Evolutionary conservation across 1,284 basidiomycete genomes (phyloP).

Genomic region (Ganoderma sinense): DNA sequence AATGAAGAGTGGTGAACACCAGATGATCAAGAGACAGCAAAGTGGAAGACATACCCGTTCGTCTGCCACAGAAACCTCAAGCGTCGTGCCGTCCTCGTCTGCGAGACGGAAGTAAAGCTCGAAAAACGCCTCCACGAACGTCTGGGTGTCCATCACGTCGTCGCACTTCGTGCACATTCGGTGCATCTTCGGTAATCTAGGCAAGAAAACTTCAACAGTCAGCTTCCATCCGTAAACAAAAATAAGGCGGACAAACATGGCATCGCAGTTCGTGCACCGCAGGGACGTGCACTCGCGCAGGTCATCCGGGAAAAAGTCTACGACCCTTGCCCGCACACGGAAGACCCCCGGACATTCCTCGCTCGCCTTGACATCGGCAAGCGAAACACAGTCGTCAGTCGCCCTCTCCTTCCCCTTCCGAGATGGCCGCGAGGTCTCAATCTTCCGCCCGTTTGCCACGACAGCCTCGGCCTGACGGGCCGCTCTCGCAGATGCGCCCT

Average conservation of each 20-base stretch:
- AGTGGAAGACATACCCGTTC: constrained; percentile 26
- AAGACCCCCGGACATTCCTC: constrained; percentile 48
- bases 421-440: background rate
- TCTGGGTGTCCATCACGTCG: constrained; percentile 52
- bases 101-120: constrained; percentile 56
- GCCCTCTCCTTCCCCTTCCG: constrained; percentile 2
- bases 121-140: constrained; percentile 55
- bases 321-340: constrained; percentile 55
- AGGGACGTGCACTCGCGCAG: constrained; percentile 55
- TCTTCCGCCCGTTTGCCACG: background rate
- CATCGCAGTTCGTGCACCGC: constrained; percentile 60
- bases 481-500: constrained; percentile 14
- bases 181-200: constrained; percentile 52
- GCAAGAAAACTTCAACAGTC: background rate
- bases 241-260: constrained; percentile 46
- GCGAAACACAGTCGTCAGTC: constrained; percentile 35
- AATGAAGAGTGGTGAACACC: background rate
- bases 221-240: background rate
- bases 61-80: constrained; percentile 54
- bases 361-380: constrained; percentile 48
- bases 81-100: constrained; percentile 51
- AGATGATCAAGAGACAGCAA: background rate
- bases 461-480: constrained; percentile 20
- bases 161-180: constrained; percentile 58
- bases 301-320: constrained; percentile 62